Base-by-base conservation (phyloP, 2,329 filamentous ascomycete genomes). In the Aspergillus spinulosporus region DNA sequence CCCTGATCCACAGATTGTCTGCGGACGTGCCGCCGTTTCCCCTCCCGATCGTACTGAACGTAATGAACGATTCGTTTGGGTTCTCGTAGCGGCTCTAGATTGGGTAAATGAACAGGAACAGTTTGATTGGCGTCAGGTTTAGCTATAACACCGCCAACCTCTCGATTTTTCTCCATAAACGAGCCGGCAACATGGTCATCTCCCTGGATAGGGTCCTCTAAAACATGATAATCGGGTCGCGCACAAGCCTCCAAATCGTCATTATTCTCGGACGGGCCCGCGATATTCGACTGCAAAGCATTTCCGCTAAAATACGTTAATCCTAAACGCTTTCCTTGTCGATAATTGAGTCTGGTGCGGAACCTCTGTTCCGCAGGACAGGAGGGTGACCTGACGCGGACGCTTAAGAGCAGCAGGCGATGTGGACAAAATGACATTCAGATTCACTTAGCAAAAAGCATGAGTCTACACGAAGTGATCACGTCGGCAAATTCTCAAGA, bases 341-440 rank as follows among this genome's bases (percentile, higher is more conserved):
- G 65, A 64, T 61, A 58, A 62, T 63, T 66, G 52, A 62, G 62
- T 48, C 61, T 59, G 26, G 60, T 47, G 53, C 57, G 49, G 50
- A 57, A 55, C 45, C 58, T 60, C 53, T 54, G 57, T 40, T 58
- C 60, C 57, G 60, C 60, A 54, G 51, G 44, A 58, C 50, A 58
- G 59, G 62, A 65, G 14, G 62, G 60, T 52, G 69, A 62, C 60
- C 66, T 65, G 50, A 58, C 52, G 60, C 62, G 66, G 40, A 67
- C 60, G 65, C 67, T 68, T 57, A 62, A 62, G 53, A 64, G 70
- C 62, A 66, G 62, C 46, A 71, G 54, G 56, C 60, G 61, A 40
- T 64, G 64, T 55, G 67, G 62, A 67, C 72, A 65, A 62, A 62
- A 61, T 64, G 64, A 73, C 72, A 74, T 74, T 71, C 72, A 74